Evolutionary conservation across 148 eudicot genomes (phyloP).

Genomic region (Tetragonia tetragonoides): DNA sequence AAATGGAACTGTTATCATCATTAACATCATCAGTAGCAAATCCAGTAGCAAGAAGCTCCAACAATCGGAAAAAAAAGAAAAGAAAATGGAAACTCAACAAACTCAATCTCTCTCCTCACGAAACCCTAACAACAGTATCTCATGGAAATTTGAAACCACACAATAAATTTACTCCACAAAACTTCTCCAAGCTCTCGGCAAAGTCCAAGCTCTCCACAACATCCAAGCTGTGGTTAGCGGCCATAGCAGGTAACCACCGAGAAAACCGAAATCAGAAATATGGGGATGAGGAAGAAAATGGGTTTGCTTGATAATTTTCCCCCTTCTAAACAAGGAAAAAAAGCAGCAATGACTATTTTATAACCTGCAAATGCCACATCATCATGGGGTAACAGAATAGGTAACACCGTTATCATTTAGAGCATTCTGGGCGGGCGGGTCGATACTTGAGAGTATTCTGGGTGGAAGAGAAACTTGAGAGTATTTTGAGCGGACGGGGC

Average conservation of each 20-base stretch:
- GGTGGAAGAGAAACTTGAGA: no score
- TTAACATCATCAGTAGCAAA: constrained; percentile 39
- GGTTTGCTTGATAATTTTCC: no score
- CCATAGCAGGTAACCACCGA: constrained; percentile 28
- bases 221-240: constrained; percentile 26
- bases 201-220: constrained; percentile 49
- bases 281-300: no score
- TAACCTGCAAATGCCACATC: no score
- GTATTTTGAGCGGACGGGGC: no score
- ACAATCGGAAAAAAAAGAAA: constrained; percentile 45
- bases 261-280: constrained; percentile 40
- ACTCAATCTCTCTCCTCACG: constrained; percentile 13
- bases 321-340: no score
- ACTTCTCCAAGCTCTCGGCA: constrained; percentile 66
- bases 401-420: no score
- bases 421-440: no score
- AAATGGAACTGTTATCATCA: constrained; percentile 32
- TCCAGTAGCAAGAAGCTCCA: constrained; percentile 42
- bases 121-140: constrained; percentile 17
- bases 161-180: constrained; percentile 72
- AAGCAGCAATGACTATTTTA: no score
- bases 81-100: constrained; percentile 38
- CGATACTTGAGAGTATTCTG: no score
- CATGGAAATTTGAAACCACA: constrained; percentile 80
- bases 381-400: no score